Evolutionary conservation across 768 basidiomycete genomes (phyloP).

Genomic region (Pholiota conissans): DNA sequence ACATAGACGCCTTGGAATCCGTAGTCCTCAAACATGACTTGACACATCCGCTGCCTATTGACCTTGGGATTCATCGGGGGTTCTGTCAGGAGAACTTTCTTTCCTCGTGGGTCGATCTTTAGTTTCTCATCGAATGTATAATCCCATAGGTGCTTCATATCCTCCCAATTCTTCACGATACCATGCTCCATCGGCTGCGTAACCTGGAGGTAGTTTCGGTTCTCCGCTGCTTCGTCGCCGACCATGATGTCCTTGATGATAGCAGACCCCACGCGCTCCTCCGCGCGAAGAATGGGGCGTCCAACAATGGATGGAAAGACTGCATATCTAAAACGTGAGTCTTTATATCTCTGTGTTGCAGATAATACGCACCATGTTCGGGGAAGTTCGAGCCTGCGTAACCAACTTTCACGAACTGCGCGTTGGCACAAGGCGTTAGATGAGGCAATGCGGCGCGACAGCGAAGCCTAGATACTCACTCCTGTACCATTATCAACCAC

Average conservation of each 20-base stretch:
- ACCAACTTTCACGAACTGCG: conserved; percentile 87
- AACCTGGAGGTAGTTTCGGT: conserved; percentile 93
- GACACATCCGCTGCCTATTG: conserved; percentile 91
- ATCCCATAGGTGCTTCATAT: conserved; percentile 98
- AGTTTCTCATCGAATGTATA: conserved; percentile 98
- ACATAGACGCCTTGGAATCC: conserved; percentile 95
- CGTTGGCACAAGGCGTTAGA: conserved; percentile 11
- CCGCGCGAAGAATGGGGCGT: conserved; percentile 94
- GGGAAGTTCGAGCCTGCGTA: conserved; percentile 95
- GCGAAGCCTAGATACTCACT: conserved; percentile 44
- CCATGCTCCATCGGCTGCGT: conserved; percentile 99
- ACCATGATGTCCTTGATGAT: conserved; percentile 98
- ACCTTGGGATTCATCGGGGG: conserved; percentile 98
- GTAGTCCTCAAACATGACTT: conserved; percentile 99
- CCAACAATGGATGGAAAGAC: conserved; percentile 98
- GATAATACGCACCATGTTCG: conserved; percentile 67
- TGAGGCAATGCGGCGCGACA: neutral
- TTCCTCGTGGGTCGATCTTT: conserved; percentile 79
- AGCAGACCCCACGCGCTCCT: conserved; percentile 86
- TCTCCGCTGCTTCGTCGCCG: conserved; percentile 93
- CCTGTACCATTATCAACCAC: conserved; percentile 92
- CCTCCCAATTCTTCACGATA: conserved; percentile 98
- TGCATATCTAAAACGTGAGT: conserved; percentile 27
- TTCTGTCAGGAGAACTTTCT: conserved; percentile 93
- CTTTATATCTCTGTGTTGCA: neutral